Conservation (phyloP, 116 monocot species). For the Trichopus zeylanicus region DNA sequence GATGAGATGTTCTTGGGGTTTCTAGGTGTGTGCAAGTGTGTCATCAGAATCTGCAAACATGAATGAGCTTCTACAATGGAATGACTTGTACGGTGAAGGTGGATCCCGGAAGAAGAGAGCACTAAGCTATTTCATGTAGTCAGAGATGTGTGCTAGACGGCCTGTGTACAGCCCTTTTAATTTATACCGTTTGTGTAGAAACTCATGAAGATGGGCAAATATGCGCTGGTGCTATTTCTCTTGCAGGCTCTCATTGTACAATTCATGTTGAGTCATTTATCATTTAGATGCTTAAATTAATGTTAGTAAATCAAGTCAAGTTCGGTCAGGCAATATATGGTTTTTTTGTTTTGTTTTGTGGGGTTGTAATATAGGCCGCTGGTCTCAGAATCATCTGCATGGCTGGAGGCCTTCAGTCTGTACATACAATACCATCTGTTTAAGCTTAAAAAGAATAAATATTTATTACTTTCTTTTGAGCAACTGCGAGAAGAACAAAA, state of each 20-base stretch:
- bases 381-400: neutral
- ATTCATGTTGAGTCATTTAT: slow-evolving; percentile 7
- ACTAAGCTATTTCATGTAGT: slow-evolving; percentile 80
- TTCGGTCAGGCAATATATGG: neutral
- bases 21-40: slow-evolving; percentile 80
- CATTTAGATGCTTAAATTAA: neutral
- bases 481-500: neutral
- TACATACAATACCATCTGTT: slow-evolving; percentile 10
- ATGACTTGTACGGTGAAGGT: slow-evolving; percentile 86
- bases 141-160: neutral
- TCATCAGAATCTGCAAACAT: slow-evolving; percentile 80
- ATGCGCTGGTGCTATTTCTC: neutral
- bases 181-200: neutral
- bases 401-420: slow-evolving; percentile 1
- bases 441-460: neutral
- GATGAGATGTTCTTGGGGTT: neutral
- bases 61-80: slow-evolving; percentile 83
- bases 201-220: neutral
- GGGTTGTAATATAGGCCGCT: neutral
- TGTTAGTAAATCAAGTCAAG: slow-evolving; percentile 5
- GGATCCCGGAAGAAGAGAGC: slow-evolving; percentile 79
- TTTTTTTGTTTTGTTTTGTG: neutral
- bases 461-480: neutral
- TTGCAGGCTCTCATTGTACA: slow-evolving; percentile 5
- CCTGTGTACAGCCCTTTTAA: slow-evolving; percentile 6